A percentile compares a stretch with the other conserved stretches of the same genome.
phyloP scores from a whole-genome alignment of 768 basidiomycete species.

The Rhizopogon salebrosus region DNA sequence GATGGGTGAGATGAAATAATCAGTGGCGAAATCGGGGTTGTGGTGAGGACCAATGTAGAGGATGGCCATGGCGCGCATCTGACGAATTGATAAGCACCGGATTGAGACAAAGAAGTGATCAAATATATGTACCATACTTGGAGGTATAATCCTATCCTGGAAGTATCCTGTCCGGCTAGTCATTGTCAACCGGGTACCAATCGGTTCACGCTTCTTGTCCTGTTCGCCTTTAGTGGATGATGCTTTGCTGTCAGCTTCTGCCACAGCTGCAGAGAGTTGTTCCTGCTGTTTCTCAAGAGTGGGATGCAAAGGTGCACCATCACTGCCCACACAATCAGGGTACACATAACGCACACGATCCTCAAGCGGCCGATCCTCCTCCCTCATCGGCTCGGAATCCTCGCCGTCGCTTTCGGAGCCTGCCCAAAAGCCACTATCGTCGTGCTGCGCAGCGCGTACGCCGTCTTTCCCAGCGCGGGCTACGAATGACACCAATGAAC shows the following conservation, averaged over 20 bases:
- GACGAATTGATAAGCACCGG: slow-evolving; percentile 1
- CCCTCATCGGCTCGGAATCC: slow-evolving; percentile 43
- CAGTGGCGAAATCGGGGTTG: slow-evolving; percentile 90
- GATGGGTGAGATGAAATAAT: slow-evolving; percentile 96
- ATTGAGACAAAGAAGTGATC: neutral
- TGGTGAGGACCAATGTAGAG: slow-evolving; percentile 91
- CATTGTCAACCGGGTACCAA: slow-evolving; percentile 91
- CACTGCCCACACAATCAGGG: slow-evolving; percentile 13
- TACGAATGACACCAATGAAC: slow-evolving; percentile 21
- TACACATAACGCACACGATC: slow-evolving; percentile 68
- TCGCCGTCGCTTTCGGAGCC: slow-evolving; percentile 47
- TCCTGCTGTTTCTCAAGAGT: slow-evolving; percentile 46
- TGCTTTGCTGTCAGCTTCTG: slow-evolving; percentile 45
- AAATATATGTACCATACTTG: slow-evolving; percentile 77
- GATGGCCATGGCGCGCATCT: slow-evolving; percentile 99
- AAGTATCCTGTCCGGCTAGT: slow-evolving; percentile 91
- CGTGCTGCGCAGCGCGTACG: slow-evolving; percentile 8
- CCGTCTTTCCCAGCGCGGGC: neutral
- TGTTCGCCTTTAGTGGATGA: slow-evolving; percentile 21
- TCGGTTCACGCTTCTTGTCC: slow-evolving; percentile 46
- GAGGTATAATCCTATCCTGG: slow-evolving; percentile 90
- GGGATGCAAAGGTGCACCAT: slow-evolving; percentile 19
- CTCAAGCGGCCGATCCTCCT: slow-evolving; percentile 71
- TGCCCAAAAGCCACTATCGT: slow-evolving; percentile 48
- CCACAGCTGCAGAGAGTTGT: slow-evolving; percentile 45